These are phyloP conservation scores for Citrullus amarus DNA, from an alignment of 306 rosid species.

Conservation along the genomic window DNA sequence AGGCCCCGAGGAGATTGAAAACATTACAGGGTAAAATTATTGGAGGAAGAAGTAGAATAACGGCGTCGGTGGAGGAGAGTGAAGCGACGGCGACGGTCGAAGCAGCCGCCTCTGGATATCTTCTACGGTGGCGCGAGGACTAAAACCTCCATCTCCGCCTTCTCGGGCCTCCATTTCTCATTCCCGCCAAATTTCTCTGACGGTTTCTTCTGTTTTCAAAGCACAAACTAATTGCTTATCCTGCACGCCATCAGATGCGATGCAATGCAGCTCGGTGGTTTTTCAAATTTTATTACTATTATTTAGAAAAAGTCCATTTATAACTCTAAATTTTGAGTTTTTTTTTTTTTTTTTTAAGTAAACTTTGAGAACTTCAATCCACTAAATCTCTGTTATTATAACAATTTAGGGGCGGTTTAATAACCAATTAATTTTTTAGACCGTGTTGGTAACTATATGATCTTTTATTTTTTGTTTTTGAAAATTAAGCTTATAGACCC, in stretches of 20 bases:
- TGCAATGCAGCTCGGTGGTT: not conserved
- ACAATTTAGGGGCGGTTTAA: too few relatives aligned
- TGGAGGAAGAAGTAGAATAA: not conserved
- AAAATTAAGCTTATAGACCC: too few relatives aligned
- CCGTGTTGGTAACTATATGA: too few relatives aligned
- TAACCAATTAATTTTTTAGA: too few relatives aligned
- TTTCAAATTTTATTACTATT: too few relatives aligned
- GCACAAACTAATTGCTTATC: not conserved
- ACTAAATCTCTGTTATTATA: too few relatives aligned
- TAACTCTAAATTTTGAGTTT: too few relatives aligned
- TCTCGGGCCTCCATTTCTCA: constrained; percentile 7
- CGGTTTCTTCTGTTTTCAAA: not conserved
- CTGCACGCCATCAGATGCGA: not conserved
- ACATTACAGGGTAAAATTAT: not conserved
- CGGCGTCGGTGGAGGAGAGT: constrained; percentile 1
- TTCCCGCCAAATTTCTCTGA: not conserved
- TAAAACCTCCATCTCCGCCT: constrained; percentile 4
- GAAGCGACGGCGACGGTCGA: constrained; percentile 10
- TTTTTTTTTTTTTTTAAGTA: too few relatives aligned
- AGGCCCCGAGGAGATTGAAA: not conserved
- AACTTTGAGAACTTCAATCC: too few relatives aligned
- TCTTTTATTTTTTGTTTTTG: too few relatives aligned
- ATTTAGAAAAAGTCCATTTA: too few relatives aligned
- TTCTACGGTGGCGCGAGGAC: constrained; percentile 20
- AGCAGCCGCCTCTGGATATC: constrained; percentile 23